phyloP scores from a whole-genome alignment of 2,329 filamentous ascomycete genomes.

The Cordyceps cicadae region DNA sequence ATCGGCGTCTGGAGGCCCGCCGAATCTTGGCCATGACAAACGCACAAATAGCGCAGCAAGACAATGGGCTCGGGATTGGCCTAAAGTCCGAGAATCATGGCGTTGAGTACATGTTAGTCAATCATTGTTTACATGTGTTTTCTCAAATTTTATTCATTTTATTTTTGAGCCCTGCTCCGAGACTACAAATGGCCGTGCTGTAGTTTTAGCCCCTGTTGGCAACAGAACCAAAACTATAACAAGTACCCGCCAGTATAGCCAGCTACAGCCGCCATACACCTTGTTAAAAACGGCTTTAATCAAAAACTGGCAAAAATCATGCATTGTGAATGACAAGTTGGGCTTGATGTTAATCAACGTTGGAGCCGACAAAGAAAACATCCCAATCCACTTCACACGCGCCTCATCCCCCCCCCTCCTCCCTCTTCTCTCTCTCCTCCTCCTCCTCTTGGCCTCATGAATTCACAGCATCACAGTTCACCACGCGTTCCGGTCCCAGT shows the following conservation, averaged over 20 bases:
- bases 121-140: neutral
- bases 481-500: constrained; percentile 89
- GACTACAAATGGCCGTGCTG: no score
- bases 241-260: no score
- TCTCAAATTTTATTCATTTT: no score
- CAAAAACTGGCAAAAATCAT: neutral
- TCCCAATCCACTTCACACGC: neutral
- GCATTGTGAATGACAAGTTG: neutral
- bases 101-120: neutral
- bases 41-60: constrained; percentile 1
- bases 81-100: neutral
- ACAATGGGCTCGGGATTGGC: neutral
- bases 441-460: neutral
- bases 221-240: neutral
- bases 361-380: neutral
- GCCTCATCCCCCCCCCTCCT: neutral
- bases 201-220: no score
- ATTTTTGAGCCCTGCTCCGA: no score
- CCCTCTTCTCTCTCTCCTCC: no score
- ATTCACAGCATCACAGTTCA: constrained; percentile 32
- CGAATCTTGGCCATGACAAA: neutral
- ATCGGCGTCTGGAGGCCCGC: neutral
- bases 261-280: neutral
- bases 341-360: neutral
- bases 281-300: neutral